Conservation (phyloP, 2,329 filamentous ascomycete species). For the Colletotrichum horii region DNA sequence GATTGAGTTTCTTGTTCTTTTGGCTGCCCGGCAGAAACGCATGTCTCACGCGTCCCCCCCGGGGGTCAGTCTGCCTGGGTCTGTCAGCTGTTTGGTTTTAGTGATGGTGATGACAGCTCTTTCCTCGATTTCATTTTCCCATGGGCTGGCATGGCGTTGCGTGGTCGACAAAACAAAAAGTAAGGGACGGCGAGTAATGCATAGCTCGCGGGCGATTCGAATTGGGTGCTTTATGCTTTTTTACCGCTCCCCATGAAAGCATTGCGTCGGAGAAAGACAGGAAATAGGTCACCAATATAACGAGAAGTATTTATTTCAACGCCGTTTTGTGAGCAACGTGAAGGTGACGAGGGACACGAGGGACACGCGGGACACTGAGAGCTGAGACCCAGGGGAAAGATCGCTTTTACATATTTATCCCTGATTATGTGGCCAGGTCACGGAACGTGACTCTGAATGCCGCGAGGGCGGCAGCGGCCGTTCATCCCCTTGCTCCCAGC, state of each 20-base stretch:
- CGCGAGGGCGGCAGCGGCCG: background rate
- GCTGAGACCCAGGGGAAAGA: background rate
- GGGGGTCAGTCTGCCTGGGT: background rate
- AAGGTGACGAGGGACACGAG: background rate
- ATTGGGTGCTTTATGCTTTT: background rate
- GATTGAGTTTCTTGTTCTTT: background rate
- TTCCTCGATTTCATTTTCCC: background rate
- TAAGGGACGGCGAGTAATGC: constrained; percentile 10
- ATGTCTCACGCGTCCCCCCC: background rate
- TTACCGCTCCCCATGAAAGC: background rate
- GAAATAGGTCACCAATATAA: background rate
- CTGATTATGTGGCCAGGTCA: background rate
- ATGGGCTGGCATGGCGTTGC: constrained; percentile 22
- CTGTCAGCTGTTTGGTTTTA: background rate
- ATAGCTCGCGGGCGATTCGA: constrained; percentile 5
- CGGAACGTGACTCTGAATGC: background rate
- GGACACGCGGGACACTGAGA: too few species aligned
- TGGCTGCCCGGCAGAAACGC: background rate
- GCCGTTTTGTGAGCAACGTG: background rate
- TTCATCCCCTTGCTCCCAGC: background rate
- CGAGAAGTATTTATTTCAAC: background rate
- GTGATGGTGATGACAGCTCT: constrained; percentile 8
- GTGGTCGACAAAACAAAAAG: constrained; percentile 8
- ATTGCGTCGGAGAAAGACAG: background rate
- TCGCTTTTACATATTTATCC: background rate